phyloP scores from a whole-genome alignment of 768 basidiomycete species.

The Suillus placidus region DNA sequence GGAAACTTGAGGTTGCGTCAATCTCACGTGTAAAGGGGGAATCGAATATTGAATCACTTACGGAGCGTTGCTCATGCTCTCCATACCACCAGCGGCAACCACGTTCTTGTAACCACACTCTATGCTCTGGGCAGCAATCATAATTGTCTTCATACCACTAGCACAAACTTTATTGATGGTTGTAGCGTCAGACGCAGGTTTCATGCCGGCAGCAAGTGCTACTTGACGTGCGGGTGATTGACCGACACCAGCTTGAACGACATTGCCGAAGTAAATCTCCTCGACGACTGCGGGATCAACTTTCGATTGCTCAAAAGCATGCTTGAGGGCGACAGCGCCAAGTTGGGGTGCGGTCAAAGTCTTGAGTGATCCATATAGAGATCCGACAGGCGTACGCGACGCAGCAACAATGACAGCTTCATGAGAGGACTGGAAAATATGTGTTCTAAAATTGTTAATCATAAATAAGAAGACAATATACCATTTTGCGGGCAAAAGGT shows the following conservation, averaged over 20 bases:
- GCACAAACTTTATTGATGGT: conserved; percentile 99
- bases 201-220: conserved; percentile 87
- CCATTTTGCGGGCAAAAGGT: conserved; percentile 52
- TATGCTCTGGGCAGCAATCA: conserved; percentile 90
- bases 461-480: conserved; percentile 31
- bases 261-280: conserved; percentile 97
- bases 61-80: conserved; percentile 99
- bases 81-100: conserved; percentile 96
- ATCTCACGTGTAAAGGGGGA: conserved; percentile 8
- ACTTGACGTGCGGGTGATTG: conserved; percentile 99
- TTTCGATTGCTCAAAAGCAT: conserved; percentile 79
- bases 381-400: conserved; percentile 91
- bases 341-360: conserved; percentile 89
- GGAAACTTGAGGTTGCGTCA: conserved; percentile 56
- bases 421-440: conserved; percentile 44
- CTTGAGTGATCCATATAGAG: conserved; percentile 89
- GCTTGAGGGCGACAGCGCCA: conserved; percentile 86
- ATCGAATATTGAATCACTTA: conserved; percentile 47
- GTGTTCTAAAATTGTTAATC: background rate
- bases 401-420: conserved; percentile 95
- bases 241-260: conserved; percentile 95
- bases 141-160: conserved; percentile 94
- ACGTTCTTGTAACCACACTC: conserved; percentile 82
- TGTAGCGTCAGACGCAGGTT: conserved; percentile 87
- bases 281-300: conserved; percentile 85